A percentile compares a stretch with the other conserved stretches of the same genome.
These are phyloP conservation scores for Amphibolis antarctica DNA, from an alignment of 106 monocot genomes.

Conservation along the genomic window DNA sequence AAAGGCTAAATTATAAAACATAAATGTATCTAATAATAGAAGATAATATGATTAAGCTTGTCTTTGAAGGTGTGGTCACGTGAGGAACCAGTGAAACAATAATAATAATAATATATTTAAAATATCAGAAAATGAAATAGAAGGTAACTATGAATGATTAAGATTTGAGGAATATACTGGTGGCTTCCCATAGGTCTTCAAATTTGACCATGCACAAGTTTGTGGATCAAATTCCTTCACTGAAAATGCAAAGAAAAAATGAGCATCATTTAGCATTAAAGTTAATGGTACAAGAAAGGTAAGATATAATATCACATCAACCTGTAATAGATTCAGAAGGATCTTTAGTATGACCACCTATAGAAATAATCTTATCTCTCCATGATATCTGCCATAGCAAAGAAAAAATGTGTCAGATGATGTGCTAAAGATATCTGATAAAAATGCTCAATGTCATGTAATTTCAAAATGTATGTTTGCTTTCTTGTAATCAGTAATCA, in stretches of 20 bases:
- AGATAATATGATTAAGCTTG: no score
- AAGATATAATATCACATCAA: slow-evolving; percentile 8
- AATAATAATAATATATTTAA: no score
- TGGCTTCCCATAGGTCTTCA: slow-evolving; percentile 90
- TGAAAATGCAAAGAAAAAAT: slow-evolving; percentile 22
- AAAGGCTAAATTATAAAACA: neutral
- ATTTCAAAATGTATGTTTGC: no score
- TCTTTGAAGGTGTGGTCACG: no score
- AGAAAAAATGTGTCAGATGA: no score
- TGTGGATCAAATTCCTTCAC: slow-evolving; percentile 96
- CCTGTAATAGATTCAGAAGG: slow-evolving; percentile 85
- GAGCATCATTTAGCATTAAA: neutral
- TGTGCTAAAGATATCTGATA: no score
- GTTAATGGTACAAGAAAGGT: neutral
- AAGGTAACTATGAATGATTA: neutral
- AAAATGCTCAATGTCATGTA: no score
- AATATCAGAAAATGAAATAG: no score
- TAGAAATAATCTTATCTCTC: slow-evolving; percentile 69
- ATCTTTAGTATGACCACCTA: slow-evolving; percentile 98
- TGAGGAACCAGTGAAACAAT: no score
- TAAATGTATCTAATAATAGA: no score
- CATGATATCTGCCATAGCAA: slow-evolving; percentile 49
- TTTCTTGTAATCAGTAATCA: neutral
- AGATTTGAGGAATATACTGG: slow-evolving; percentile 60
- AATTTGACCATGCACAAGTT: slow-evolving; percentile 62